These are phyloP conservation scores for Serendipita sp. DNA, from an alignment of 768 basidiomycete genomes.

Conservation along the genomic window DNA sequence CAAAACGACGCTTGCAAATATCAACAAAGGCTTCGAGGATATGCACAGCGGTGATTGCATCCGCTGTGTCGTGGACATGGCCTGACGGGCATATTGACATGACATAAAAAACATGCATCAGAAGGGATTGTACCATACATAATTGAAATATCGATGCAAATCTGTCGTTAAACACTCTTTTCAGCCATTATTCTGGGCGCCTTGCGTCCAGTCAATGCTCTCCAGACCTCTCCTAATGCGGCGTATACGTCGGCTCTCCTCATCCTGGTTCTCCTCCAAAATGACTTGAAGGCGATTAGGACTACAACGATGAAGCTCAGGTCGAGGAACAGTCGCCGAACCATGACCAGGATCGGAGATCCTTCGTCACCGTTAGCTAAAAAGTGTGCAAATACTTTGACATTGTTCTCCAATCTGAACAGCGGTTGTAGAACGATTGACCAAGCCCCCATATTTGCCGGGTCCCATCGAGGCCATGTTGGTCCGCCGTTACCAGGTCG, in stretches of 20 bases:
- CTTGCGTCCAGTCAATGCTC: conserved; percentile 46
- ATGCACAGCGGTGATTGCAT: conserved; percentile 95
- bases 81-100: conserved; percentile 11
- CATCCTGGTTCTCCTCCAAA: conserved; percentile 56
- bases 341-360: conserved; percentile 48
- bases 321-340: conserved; percentile 64
- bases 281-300: conserved; percentile 35
- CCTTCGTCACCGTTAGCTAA: conserved; percentile 29
- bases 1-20: conserved; percentile 50
- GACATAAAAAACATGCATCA: background rate
- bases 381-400: conserved; percentile 1
- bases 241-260: conserved; percentile 50
- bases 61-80: conserved; percentile 89
- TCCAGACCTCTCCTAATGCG: conserved; percentile 54
- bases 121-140: background rate
- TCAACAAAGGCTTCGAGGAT: conserved; percentile 80
- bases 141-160: background rate
- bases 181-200: conserved; percentile 32
- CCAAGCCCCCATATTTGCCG: conserved; percentile 79
- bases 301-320: conserved; percentile 55
- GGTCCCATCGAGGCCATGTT: conserved; percentile 33
- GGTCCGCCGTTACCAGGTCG: background rate
- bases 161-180: conserved; percentile 24
- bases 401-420: conserved; percentile 23
- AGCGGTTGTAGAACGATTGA: conserved; percentile 52